Evolutionary conservation across 2,329 filamentous ascomycete genomes (phyloP), one percentile per base, ranked within the genome.

Genomic region (Penicillium glabrum): DNA sequence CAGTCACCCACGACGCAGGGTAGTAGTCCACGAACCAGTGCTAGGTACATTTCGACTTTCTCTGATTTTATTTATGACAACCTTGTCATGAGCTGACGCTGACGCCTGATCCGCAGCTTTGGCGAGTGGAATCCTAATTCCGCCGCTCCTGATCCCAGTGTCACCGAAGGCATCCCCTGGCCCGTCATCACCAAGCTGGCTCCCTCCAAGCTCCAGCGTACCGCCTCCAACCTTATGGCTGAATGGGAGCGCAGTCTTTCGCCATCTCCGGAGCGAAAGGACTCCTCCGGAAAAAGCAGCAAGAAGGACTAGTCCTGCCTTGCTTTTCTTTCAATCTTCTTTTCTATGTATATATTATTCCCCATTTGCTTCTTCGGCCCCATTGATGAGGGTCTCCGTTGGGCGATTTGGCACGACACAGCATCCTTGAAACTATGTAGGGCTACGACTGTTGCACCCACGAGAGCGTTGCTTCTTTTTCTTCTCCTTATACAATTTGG

Each of bases 211-310:
- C 78, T 97, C 64, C 90, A 91, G 71, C 84, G 86, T 37, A 93
- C 90, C 1, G 90, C 93, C n/a, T 89, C 87, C 35, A 89, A 89
- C 60, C 81, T 96, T 56, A 91, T 97, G 86, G 89, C 87, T 62
- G 92, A 96, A 70, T 96, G 91, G 90, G 93, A 98, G 77, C 90
- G 86, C 73, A 90, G 85, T 63, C 78, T 93, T 14, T 86, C 83
- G 2, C 80, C 85, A 33, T 78, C 82, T 1, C 67, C 73, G 3
- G 71, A 72, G 31, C 61, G 66, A 31, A 61, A 60, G 43, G 48
- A 53, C 35, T 66, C 60, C 31, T 54, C 66, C 33, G 61, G 58
- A 31, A 72, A 72, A 53, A 67, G 66, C 52, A 66, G 64, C 61
- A 72, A 73, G 59, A 69, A 65, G 46, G 69, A 73, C 57, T 74